phyloP scores from a whole-genome alignment of 2,329 filamentous ascomycete genomes.

The Aspergillus flavus region DNA sequence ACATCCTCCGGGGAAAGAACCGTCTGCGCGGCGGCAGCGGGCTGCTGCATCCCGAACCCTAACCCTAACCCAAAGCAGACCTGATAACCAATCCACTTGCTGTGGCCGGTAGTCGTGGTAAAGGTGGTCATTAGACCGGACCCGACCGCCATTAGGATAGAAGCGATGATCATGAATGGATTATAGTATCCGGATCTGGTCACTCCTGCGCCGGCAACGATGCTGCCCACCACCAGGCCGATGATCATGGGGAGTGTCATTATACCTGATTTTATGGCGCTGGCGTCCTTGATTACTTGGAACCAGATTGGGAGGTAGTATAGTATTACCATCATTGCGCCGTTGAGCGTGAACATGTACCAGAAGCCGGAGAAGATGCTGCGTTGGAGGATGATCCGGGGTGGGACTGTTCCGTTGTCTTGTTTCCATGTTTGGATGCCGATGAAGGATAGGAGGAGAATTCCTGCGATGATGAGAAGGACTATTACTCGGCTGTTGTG shows the following conservation, averaged over 20 bases:
- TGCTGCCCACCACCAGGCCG: not conserved
- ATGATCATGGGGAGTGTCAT: slow-evolving; percentile 3
- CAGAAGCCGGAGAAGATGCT: slow-evolving; percentile 11
- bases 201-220: not conserved
- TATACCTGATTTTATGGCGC: not conserved
- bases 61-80: slow-evolving; percentile 11
- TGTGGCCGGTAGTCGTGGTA: not conserved
- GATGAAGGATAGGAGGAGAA: slow-evolving; percentile 8
- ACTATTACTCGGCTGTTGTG: slow-evolving; percentile 11
- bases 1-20: slow-evolving; percentile 34
- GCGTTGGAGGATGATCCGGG: slow-evolving; percentile 9
- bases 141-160: slow-evolving; percentile 1
- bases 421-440: slow-evolving; percentile 6
- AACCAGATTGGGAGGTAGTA: slow-evolving; percentile 13
- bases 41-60: slow-evolving; percentile 6
- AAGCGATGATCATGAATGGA: slow-evolving; percentile 6
- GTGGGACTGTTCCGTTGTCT: slow-evolving; percentile 12
- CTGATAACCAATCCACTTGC: slow-evolving; percentile 12
- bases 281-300: slow-evolving; percentile 3
- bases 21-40: slow-evolving; percentile 8
- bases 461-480: slow-evolving; percentile 8
- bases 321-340: slow-evolving; percentile 11
- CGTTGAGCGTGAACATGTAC: slow-evolving; percentile 3
- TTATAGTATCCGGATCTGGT: slow-evolving; percentile 14
- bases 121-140: slow-evolving; percentile 10